These are phyloP conservation scores for Auricularia sp. DNA, from an alignment of 768 basidiomycete species.

Conservation along the genomic window DNA sequence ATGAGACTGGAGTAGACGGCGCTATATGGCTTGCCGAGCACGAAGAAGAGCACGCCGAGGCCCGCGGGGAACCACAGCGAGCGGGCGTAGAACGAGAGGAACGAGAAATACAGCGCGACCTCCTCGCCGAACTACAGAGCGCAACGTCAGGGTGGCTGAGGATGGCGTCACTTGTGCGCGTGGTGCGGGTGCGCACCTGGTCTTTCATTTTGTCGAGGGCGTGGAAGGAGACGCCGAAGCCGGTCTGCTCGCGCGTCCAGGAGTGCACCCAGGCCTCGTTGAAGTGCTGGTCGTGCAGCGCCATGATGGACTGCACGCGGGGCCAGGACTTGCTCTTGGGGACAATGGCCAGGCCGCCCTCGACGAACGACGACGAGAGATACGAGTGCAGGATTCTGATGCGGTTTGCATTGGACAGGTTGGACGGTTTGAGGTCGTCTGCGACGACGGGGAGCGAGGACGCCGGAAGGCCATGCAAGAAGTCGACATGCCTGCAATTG, in stretches of 20 bases:
- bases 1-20: slow-evolving; percentile 65
- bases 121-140: slow-evolving; percentile 59
- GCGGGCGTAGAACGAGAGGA: slow-evolving; percentile 74
- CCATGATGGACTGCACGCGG: slow-evolving; percentile 70
- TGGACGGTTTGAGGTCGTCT: slow-evolving; percentile 28
- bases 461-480: slow-evolving; percentile 62
- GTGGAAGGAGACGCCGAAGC: slow-evolving; percentile 32
- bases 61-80: slow-evolving; percentile 67
- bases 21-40: slow-evolving; percentile 63
- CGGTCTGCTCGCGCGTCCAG: slow-evolving; percentile 60
- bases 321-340: slow-evolving; percentile 66
- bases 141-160: not conserved
- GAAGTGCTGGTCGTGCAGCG: slow-evolving; percentile 74
- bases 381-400: slow-evolving; percentile 67
- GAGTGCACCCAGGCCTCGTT: slow-evolving; percentile 69
- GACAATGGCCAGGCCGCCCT: slow-evolving; percentile 77
- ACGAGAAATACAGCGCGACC: slow-evolving; percentile 81
- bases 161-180: not conserved
- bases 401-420: slow-evolving; percentile 61
- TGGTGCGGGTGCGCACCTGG: slow-evolving; percentile 37
- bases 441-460: slow-evolving; percentile 33
- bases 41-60: slow-evolving; percentile 60
- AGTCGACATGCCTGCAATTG: slow-evolving; percentile 54
- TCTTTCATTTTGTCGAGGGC: slow-evolving; percentile 62
- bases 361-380: slow-evolving; percentile 56